A percentile compares a stretch with the other conserved stretches of the same genome.
These are phyloP conservation scores for Lumnitzera littorea DNA, from an alignment of 345 rosid genomes.

Conservation along the genomic window DNA sequence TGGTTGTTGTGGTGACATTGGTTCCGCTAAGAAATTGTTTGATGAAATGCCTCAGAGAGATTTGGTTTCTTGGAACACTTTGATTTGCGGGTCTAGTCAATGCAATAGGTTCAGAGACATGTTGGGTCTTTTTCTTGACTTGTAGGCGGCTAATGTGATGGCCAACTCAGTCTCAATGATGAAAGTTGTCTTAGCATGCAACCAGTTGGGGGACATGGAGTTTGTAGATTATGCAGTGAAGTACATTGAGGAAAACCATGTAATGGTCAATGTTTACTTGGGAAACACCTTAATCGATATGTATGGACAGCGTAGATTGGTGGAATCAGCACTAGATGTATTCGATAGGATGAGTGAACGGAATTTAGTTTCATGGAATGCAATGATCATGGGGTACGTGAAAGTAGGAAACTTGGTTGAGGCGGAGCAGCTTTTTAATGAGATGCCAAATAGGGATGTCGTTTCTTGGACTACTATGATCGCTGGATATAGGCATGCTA, in stretches of 20 bases:
- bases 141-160: conserved; percentile 32
- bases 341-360: conserved; percentile 37
- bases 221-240: conserved; percentile 27
- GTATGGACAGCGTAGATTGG: conserved; percentile 45
- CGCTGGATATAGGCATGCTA: conserved; percentile 41
- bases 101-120: conserved; percentile 30
- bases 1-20: conserved; percentile 18
- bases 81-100: conserved; percentile 54
- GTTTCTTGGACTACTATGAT: conserved; percentile 72
- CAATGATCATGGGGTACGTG: conserved; percentile 38
- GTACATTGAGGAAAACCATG: conserved; percentile 30
- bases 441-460: conserved; percentile 48
- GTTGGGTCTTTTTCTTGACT: conserved; percentile 31
- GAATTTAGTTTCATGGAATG: conserved; percentile 51
- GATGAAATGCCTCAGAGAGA: conserved; percentile 45
- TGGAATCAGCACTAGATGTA: conserved; percentile 28
- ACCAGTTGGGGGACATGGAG: conserved; percentile 16
- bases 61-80: conserved; percentile 68
- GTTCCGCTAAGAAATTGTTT: conserved; percentile 33
- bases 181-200: conserved; percentile 42
- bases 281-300: conserved; percentile 57
- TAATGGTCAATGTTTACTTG: conserved; percentile 46
- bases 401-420: conserved; percentile 25
- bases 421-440: conserved; percentile 43
- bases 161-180: conserved; percentile 65